Evolutionary conservation across 495 filamentous ascomycete genomes (phyloP).

Genomic region (Penicillium odoratum): DNA sequence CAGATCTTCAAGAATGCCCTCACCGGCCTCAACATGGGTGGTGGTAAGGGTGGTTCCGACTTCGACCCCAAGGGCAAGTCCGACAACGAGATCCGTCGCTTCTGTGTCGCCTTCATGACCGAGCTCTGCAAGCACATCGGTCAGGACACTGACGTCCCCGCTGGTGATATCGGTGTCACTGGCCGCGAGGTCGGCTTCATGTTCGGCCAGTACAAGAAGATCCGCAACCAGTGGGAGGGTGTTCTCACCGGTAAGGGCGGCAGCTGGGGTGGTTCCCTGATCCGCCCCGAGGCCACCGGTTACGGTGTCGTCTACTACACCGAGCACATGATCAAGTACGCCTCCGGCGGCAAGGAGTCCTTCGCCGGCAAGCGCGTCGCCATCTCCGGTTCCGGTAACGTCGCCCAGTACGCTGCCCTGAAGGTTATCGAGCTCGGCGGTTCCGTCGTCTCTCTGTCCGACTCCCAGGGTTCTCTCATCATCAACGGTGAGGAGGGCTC

Average conservation of each 20-base stretch:
- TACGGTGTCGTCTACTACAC: slow-evolving; percentile 98
- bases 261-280: slow-evolving; percentile 89
- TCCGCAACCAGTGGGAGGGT: slow-evolving; percentile 89
- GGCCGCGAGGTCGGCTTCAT: slow-evolving; percentile 91
- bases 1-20: slow-evolving; percentile 99
- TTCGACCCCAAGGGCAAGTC: slow-evolving; percentile 99
- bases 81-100: slow-evolving; percentile 95
- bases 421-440: slow-evolving; percentile 97
- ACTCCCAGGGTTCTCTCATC: slow-evolving; percentile 83
- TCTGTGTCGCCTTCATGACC: slow-evolving; percentile 96
- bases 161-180: slow-evolving; percentile 91
- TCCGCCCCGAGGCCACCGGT: slow-evolving; percentile 95
- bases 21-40: slow-evolving; percentile 95
- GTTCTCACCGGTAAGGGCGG: slow-evolving; percentile 94
- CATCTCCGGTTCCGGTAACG: slow-evolving; percentile 96
- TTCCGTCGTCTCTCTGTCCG: slow-evolving; percentile 89
- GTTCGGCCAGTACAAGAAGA: slow-evolving; percentile 92
- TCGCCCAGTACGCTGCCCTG: slow-evolving; percentile 95
- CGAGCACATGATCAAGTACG: slow-evolving; percentile 91
- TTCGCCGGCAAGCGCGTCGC: slow-evolving; percentile 93
- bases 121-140: slow-evolving; percentile 95
- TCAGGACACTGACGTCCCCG: slow-evolving; percentile 90
- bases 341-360: slow-evolving; percentile 73
- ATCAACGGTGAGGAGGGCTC: slow-evolving; percentile 57
- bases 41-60: slow-evolving; percentile 97